A percentile compares a stretch with the other conserved stretches of the same genome.
These are phyloP conservation scores for Kazachstania bromeliacearum DNA, from an alignment of 805 yeast species.

Conservation along the genomic window DNA sequence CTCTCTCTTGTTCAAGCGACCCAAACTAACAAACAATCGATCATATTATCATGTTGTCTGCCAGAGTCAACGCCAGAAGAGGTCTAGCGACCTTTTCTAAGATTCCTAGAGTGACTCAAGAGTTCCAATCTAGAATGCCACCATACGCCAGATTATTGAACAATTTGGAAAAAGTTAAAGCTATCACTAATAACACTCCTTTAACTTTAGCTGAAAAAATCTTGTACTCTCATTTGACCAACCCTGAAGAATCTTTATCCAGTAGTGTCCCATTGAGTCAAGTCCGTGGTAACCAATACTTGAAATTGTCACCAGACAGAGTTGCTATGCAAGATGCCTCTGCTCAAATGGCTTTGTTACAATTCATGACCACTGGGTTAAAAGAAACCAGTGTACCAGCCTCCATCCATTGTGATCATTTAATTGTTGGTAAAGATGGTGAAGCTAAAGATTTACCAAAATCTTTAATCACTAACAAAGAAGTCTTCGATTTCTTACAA, in stretches of 20 bases:
- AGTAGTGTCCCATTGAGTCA: constrained; percentile 38
- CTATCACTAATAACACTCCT: constrained; percentile 59
- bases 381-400: constrained; percentile 83
- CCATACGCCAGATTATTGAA: constrained; percentile 71
- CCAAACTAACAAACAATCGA: too few relatives aligned
- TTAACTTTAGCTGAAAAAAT: constrained; percentile 92
- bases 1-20: too few relatives aligned
- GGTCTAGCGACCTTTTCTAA: constrained; percentile 19
- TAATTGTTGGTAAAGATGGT: constrained; percentile 93
- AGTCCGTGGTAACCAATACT: constrained; percentile 79
- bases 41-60: constrained; percentile 26
- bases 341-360: constrained; percentile 97
- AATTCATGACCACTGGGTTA: constrained; percentile 96
- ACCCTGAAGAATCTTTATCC: constrained; percentile 76
- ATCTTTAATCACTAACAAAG: constrained; percentile 81
- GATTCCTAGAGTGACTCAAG: constrained; percentile 42
- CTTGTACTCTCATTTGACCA: constrained; percentile 81
- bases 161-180: constrained; percentile 55
- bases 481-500: constrained; percentile 90
- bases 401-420: constrained; percentile 95
- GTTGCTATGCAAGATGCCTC: constrained; percentile 99
- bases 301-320: constrained; percentile 91
- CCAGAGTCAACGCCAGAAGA: constrained; percentile 16
- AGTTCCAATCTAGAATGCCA: constrained; percentile 65
- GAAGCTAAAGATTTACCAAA: constrained; percentile 74